Evolutionary conservation across 345 rosid species (phyloP), one percentile per base, ranked within the genome.

Genomic region (Raphanus raphanistrum): DNA sequence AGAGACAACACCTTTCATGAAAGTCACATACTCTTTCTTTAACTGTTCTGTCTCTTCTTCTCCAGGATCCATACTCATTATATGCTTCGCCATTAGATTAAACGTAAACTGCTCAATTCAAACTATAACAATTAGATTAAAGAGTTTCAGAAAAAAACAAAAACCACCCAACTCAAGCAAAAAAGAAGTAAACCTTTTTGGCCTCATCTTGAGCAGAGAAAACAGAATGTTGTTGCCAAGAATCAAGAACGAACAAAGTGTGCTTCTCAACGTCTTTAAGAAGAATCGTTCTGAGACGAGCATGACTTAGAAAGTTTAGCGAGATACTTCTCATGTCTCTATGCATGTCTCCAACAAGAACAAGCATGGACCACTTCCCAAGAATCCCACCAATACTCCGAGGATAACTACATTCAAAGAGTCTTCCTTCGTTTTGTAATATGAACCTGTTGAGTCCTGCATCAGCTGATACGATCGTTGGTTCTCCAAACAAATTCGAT

Each of bases 311-410:
- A 74, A 94, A 94, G 68, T 90, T 92, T 16, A 94, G 91, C 2
- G 99, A 90, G 69, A 94, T 94, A 59, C 73, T 84, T 76, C 99
- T 87, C 99, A 94, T 94, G 80, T 92, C 92, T 82, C 98, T 80
- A 35, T 94, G 98, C 98, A 94, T 90, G 86, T 94, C 99, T 8
- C 99, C 99, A 32, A 94, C 99, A 31, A 92, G 84, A 80, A 94
- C 99, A 83, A 92, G 73, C 99, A 92, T 94, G 61, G 99, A 94
- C 98, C 99, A 94, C 83, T 94, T 94, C 17, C 98, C 99, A 25
- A 94, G 94, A 75, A 94, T 92, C 69, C 99, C 99, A 62, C 97
- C 99, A 4, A 94, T 94, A 72, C 99, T 94, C 74, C 90, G 85
- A 4, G 99, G 99, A 41, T 94, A 94, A 77, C 98, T 90, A 84